phyloP scores from a whole-genome alignment of 345 rosid genomes.

The Aethionema arabicum region DNA sequence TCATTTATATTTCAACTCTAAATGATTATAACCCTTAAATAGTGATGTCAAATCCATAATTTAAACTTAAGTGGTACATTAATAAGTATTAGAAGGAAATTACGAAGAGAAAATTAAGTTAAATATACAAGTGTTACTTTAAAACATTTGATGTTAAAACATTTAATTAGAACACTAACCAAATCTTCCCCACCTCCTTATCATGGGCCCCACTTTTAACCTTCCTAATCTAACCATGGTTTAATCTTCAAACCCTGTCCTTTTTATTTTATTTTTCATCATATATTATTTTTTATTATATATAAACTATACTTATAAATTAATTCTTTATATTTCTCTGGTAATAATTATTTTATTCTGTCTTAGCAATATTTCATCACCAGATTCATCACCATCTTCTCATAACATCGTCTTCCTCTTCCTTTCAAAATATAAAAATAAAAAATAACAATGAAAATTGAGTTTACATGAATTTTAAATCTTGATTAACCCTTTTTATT shows the following conservation, averaged over 20 bases:
- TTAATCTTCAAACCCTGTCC: conserved; percentile 23
- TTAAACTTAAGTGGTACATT: background rate
- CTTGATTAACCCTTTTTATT: conserved; percentile 23
- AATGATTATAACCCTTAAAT: too few species aligned
- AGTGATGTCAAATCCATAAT: too few species aligned
- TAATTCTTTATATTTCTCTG: conserved; percentile 20
- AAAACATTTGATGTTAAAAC: conserved; percentile 28
- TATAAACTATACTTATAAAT: background rate
- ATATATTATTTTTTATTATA: background rate
- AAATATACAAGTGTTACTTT: conserved; percentile 27
- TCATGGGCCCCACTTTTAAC: conserved; percentile 23
- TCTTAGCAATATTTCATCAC: conserved; percentile 28
- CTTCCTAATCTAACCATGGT: conserved; percentile 34
- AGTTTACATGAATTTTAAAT: conserved; percentile 9
- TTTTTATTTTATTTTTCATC: background rate
- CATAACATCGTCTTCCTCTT: conserved; percentile 28
- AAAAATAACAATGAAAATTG: background rate
- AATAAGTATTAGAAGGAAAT: background rate
- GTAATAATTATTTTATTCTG: conserved; percentile 28
- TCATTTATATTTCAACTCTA: too few species aligned
- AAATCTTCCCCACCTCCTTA: conserved; percentile 16
- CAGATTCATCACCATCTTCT: conserved; percentile 31
- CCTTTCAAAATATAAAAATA: conserved; percentile 11
- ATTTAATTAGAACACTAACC: conserved; percentile 25
- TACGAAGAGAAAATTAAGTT: background rate